Conservation (phyloP, 2,329 filamentous ascomycete genomes). For the Didymella exigua region DNA sequence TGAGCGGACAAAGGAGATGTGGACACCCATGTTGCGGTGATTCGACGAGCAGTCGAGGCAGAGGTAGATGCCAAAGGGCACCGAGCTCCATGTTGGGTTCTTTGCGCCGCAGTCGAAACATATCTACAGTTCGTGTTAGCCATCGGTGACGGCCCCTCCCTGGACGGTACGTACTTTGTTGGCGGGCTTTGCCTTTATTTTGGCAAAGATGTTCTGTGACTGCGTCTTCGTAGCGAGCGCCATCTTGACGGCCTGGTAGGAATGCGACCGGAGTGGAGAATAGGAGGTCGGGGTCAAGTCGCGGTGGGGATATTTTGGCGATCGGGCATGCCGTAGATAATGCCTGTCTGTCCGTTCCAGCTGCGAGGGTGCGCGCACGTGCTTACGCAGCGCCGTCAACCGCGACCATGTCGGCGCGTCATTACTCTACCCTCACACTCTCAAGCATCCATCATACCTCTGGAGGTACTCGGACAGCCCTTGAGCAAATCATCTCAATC, state of each 20-base stretch:
- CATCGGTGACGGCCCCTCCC: conserved; percentile 24
- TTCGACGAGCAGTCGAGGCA: conserved; percentile 97
- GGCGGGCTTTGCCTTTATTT: conserved; percentile 89
- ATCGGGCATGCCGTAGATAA: conserved; percentile 31
- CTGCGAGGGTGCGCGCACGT: conserved; percentile 9
- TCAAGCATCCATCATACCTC: background rate
- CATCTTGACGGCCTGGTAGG: conserved; percentile 50
- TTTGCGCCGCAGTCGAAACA: conserved; percentile 99
- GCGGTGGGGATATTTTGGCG: conserved; percentile 40
- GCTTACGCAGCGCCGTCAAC: conserved; percentile 8
- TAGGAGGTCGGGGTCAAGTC: conserved; percentile 36
- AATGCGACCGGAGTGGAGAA: conserved; percentile 28
- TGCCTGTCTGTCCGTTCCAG: conserved; percentile 29
- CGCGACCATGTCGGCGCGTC: background rate
- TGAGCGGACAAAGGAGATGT: conserved; percentile 98
- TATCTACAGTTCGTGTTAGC: conserved; percentile 63
- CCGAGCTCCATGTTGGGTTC: conserved; percentile 98
- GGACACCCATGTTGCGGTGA: conserved; percentile 95
- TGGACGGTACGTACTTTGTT: conserved; percentile 75
- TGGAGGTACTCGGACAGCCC: too few relatives aligned
- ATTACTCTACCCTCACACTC: background rate
- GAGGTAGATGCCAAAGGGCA: conserved; percentile 95
- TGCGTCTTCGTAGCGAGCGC: conserved; percentile 83
- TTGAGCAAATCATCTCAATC: too few relatives aligned
- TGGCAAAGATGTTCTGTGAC: conserved; percentile 97